A percentile compares a stretch with the other conserved stretches of the same genome.
Conservation (phyloP, 2,329 filamentous ascomycete species). For the Diaporthe sp. region DNA sequence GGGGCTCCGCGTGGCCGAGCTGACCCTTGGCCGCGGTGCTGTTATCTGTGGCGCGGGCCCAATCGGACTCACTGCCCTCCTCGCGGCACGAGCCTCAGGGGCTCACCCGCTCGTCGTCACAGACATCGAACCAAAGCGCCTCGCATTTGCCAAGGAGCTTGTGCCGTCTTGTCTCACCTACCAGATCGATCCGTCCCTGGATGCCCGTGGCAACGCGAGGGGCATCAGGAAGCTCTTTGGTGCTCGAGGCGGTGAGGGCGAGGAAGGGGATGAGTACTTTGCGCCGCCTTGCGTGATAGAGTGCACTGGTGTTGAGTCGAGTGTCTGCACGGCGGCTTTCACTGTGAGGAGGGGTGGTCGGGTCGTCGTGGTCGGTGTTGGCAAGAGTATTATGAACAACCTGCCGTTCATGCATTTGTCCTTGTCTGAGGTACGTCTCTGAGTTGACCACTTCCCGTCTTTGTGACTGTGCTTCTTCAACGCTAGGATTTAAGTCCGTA, state of each 20-base stretch:
- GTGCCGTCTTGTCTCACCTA: constrained; percentile 69
- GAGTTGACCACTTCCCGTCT: rapidly evolving
- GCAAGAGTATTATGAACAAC: constrained; percentile 73
- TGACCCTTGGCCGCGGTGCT: constrained; percentile 68
- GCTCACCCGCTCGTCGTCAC: constrained; percentile 76
- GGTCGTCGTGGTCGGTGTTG: constrained; percentile 76
- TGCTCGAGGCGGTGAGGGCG: constrained; percentile 38
- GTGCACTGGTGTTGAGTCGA: constrained; percentile 77
- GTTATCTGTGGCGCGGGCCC: constrained; percentile 75
- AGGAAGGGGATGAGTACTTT: constrained; percentile 62
- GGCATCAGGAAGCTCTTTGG: constrained; percentile 69
- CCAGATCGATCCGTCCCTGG: constrained; percentile 61
- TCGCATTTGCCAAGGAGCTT: constrained; percentile 71
- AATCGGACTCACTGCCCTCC: constrained; percentile 72
- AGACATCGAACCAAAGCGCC: constrained; percentile 69
- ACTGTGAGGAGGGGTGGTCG: constrained; percentile 70
- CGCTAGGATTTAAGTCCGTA: background rate
- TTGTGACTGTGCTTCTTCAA: background rate
- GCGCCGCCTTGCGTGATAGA: constrained; percentile 73
- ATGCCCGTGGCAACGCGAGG: constrained; percentile 63
- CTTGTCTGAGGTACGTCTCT: constrained; percentile 65
- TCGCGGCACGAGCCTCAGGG: constrained; percentile 71
- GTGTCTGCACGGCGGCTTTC: constrained; percentile 71
- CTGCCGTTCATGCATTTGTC: constrained; percentile 77
- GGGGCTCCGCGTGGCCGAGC: constrained; percentile 66